Base-by-base conservation (phyloP, 805 yeast genomes). In the Nakazawaea molendinolei region DNA sequence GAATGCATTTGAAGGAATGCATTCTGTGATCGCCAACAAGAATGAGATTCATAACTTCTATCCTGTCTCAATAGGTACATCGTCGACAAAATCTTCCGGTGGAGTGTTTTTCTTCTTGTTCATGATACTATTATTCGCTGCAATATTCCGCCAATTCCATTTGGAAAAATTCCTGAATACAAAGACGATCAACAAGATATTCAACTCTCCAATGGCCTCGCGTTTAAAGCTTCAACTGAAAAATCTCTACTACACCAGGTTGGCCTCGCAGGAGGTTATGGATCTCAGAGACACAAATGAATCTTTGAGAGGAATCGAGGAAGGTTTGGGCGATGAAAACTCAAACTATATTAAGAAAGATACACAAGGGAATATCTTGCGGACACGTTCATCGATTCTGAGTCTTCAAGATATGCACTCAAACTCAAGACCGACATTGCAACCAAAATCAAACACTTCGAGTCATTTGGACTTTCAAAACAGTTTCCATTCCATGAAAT, bases 311-410 rank as follows among this genome's bases (percentile, higher is more conserved):
- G 33, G 37, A 2, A 23, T 51, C 16, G 53, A 46, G 31, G 51
- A 44, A 33, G 52, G 51, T 12, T 33, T 43, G 14, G 19, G 31
- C 17, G 29, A 39, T 4, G 9, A 28, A 31, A 14, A 24, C 17
- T 5, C 28, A 8, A 14, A 8, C 5, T 22, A 16, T 16, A 8
- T 23, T 8, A 28, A 19, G 6, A 34, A 34, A 9, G 5, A 16
- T 3, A 15, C 23, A n/a, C n/a, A n/a, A 16, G 31, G 23, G 13
- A 28, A 22, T 13, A 49, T 46, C 3, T 38, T 56, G 15, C 40
- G 62, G 24, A 57, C 61, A 4, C 42, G 62, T 28, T 53, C 60
- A 10, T 38, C 40, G 4, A 10, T 33, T 13, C 10, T 33, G 14
- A 33, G 19, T 19, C 10, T 38, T 7, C 15, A 25, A 6, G 21